phyloP scores from a whole-genome alignment of 495 filamentous ascomycete species.

The Filosporella fistucella region DNA sequence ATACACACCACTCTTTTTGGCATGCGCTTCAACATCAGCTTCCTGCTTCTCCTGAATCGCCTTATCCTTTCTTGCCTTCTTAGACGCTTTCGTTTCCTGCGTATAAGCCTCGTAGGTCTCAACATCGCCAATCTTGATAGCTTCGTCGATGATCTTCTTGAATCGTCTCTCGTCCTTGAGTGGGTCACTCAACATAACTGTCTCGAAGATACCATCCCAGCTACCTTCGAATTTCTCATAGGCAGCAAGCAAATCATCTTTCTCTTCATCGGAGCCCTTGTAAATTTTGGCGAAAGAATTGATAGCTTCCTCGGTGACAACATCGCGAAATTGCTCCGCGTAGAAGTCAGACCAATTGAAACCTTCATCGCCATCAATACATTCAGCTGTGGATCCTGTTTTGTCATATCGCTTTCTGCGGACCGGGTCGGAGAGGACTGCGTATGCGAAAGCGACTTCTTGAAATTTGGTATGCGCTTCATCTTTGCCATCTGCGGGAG shows the following conservation, averaged over 20 bases:
- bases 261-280: constrained; percentile 85
- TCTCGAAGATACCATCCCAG: constrained; percentile 70
- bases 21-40: constrained; percentile 65
- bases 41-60: constrained; percentile 66
- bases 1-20: constrained; percentile 65
- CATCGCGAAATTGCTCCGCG: constrained; percentile 69
- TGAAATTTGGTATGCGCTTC: constrained; percentile 79
- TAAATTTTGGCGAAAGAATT: constrained; percentile 69
- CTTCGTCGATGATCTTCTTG: constrained; percentile 70
- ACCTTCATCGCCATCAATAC: constrained; percentile 60
- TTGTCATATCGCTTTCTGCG: constrained; percentile 81
- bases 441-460: constrained; percentile 87
- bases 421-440: constrained; percentile 74
- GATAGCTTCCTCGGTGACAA: constrained; percentile 65
- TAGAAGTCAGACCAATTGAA: constrained; percentile 93
- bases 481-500: constrained; percentile 52
- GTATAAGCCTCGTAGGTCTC: constrained; percentile 62
- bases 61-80: constrained; percentile 55
- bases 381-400: constrained; percentile 82
- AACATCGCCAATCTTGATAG: constrained; percentile 65
- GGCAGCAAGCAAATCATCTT: constrained; percentile 65
- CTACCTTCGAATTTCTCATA: constrained; percentile 67
- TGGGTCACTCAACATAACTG: constrained; percentile 79
- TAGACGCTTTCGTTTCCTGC: constrained; percentile 62
- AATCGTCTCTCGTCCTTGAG: constrained; percentile 86